phyloP scores from a whole-genome alignment of 106 monocot species.

The Posidonia australis region DNA sequence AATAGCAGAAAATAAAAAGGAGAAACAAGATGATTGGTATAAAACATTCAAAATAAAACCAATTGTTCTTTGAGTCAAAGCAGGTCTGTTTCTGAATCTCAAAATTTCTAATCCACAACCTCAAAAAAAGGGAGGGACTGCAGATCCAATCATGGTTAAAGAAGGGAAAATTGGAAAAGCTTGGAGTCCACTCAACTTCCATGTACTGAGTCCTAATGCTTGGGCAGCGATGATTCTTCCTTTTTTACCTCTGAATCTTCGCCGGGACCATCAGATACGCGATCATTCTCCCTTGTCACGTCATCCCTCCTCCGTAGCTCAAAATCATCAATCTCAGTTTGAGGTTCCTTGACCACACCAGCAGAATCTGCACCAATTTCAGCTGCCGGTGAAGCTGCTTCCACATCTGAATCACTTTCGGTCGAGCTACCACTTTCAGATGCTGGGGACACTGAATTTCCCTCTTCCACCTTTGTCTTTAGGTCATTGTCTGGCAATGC shows the following conservation, averaged over 20 bases:
- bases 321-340: constrained; percentile 31
- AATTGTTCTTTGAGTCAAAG: neutral
- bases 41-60: neutral
- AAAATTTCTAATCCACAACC: neutral
- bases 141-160: neutral
- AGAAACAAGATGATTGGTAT: neutral
- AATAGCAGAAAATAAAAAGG: neutral
- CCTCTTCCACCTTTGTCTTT: constrained; percentile 17
- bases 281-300: neutral
- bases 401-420: constrained; percentile 35
- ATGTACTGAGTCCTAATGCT: neutral
- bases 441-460: constrained; percentile 10
- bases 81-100: neutral
- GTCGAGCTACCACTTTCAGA: constrained; percentile 23
- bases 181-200: neutral
- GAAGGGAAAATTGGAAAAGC: neutral
- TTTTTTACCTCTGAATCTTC: constrained; percentile 12
- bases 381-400: constrained; percentile 20
- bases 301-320: constrained; percentile 40
- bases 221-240: neutral
- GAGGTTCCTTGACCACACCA: constrained; percentile 9
- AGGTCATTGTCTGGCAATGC: constrained; percentile 1
- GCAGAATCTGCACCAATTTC: constrained; percentile 15
- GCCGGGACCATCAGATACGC: constrained; percentile 6
- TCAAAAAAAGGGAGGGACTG: neutral